Evolutionary conservation across 1,284 basidiomycete genomes (phyloP).

Genomic region (Pholiota adiposa): DNA sequence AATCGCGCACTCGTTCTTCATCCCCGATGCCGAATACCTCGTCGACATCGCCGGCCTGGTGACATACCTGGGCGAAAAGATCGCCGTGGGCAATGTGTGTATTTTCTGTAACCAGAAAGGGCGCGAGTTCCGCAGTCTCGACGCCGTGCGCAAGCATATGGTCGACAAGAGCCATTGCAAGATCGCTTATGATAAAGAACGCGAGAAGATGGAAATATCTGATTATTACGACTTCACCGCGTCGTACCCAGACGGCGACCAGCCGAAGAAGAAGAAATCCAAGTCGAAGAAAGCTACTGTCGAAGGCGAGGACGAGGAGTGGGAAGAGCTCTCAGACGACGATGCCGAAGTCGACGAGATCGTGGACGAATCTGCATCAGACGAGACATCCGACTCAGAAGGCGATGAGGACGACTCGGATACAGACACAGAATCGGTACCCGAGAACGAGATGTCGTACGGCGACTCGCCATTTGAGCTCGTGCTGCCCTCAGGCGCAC

Average conservation of each 20-base stretch:
- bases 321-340: constrained; percentile 59
- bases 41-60: constrained; percentile 85
- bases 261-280: constrained; percentile 34
- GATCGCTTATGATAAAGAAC: constrained; percentile 85
- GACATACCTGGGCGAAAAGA: constrained; percentile 90
- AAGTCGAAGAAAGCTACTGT: constrained; percentile 35
- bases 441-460: constrained; percentile 63
- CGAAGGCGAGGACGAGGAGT: constrained; percentile 52
- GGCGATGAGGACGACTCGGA: constrained; percentile 41
- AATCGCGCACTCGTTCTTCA: constrained; percentile 88
- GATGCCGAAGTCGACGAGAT: constrained; percentile 59
- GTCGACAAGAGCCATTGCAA: constrained; percentile 95
- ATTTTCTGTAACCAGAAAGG: constrained; percentile 86
- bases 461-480: constrained; percentile 87
- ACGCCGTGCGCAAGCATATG: constrained; percentile 94
- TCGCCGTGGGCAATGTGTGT: constrained; percentile 92
- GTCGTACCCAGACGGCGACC: constrained; percentile 70
- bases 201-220: constrained; percentile 85
- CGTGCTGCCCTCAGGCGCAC: constrained; percentile 91
- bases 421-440: constrained; percentile 25
- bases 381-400: constrained; percentile 40
- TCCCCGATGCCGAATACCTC: constrained; percentile 94
- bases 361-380: constrained; percentile 38
- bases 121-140: constrained; percentile 77
- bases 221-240: constrained; percentile 94